Base-by-base conservation (phyloP, 2,329 filamentous ascomycete genomes). In the Huntiella bhutanensis region DNA sequence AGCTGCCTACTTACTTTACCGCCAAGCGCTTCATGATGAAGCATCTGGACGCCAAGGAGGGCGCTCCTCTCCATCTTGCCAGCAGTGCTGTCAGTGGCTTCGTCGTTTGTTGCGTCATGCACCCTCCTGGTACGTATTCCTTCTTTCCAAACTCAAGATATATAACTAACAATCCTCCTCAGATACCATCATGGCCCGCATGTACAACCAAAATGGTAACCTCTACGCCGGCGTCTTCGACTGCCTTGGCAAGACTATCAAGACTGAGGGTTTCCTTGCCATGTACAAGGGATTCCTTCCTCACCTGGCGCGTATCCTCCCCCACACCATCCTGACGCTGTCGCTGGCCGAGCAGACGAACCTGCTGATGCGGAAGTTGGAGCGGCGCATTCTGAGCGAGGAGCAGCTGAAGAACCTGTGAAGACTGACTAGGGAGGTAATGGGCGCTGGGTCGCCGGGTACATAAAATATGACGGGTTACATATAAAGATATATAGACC, bases 171-270 rank as follows among this genome's bases (percentile, higher is more conserved):
- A 5, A 37, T 39, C 43, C 55, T 51, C 28, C 15, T 12, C 44
- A 55, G 91, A 98, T 61, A 98, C 91, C 4, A 83, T 98, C 64
- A 98, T 98, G 91, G 91, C 85, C 51, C 81, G 91, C 52, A 80
- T 98, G 69, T 98, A 98, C 70, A 98, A 98, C 67, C 91, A 98
- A 62, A 93, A 87, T 51, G 91, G 91, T 45, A 93, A 95, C 59
- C 71, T 98, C n/a, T 98, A 98, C 69, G 79, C 73, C 54, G 82
- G 87, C 49, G 84, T 92, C 4, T 82, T 93, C 52, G 91, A 98
- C 64, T 98, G 91, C 60, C 64, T 96, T 50, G 75, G 73, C 59
- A 87, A 94, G 65, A 98, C 91, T 0, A 71, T 98, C 51, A 80
- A 79, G 59, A 94, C 85, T 0, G 91, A 98, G 61, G 91, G 91